Base-by-base conservation (phyloP, 2,329 filamentous ascomycete genomes). In the Ophidiomyces ophidiicola region DNA sequence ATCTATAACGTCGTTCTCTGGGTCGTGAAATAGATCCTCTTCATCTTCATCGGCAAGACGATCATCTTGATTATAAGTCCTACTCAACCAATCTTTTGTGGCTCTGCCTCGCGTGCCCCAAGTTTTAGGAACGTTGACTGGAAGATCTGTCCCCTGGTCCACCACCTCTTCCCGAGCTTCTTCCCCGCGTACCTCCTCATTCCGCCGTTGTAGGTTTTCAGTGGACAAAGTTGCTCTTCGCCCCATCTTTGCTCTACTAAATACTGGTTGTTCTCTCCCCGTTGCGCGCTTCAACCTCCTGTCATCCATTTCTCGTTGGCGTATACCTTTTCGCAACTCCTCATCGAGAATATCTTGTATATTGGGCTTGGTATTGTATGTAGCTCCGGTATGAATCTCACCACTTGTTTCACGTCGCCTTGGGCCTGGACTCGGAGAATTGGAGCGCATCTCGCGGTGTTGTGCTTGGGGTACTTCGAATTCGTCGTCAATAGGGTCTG, bases 221-320 rank as follows among this genome's bases (percentile, higher is more conserved):
- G 58, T 54, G 0, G 59, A 59, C 32, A 61, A 44, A 4, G 49
- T 46, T 12, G 48, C 44, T 36, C 46, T 52, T 3, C 41, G 44
- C 3, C 56, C 57, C n/a, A 51, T 50, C 25, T 52, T 57, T 19
- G 57, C 59, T 45, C 55, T 62, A 36, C 61, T 58, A 43, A 66
- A 57, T 15, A 64, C 54, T 2, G 62, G 61, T 2, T 59, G 60
- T 17, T 54, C 55, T 45, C 51, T 59, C 20, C 54, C 49, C 5
- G 60, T 62, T 14, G 56, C 61, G 17, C 57, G 55, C 46, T 53
- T 53, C 19, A 66, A 49, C 23, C 62, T 58, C 45, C 54, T 52
- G 44, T 59, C 58, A 37, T 66, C 62, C 35, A 53, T 48, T 18
- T 55, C 50, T 38, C 59, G 57, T 23, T 63, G 56, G 14, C 53